Evolutionary conservation across 345 rosid genomes (phyloP), one percentile per base, ranked within the genome.

Genomic region (Turnera subulata): DNA sequence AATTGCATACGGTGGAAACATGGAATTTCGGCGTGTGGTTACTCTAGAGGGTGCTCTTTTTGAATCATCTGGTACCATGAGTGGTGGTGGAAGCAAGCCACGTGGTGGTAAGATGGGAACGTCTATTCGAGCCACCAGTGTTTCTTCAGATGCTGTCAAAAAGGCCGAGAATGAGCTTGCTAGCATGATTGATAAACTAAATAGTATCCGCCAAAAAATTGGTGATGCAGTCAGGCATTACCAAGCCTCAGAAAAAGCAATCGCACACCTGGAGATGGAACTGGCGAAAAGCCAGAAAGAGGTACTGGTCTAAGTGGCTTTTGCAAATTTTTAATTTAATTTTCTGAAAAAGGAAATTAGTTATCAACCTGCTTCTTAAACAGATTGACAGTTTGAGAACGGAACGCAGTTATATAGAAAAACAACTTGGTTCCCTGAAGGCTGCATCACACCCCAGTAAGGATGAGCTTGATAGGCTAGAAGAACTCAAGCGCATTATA

Each of bases 61-160:
- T 62, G 97, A 89, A 79, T 85, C 82, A 73, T 87, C 96, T 69
- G 99, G 99, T 59, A 93, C 99, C 11, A 89, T 93, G 97, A 93
- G 89, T 67, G 99, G 99, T 46, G 98, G 98, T 20, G 99, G 99
- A 78, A 68, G 80, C 67, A 89, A 82, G 80, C 97, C 97, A 52
- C 88, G 90, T 32, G 97, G 97, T 50, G 97, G 99, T 48, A 92
- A 82, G 82, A 92, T 92, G 88, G 99, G 99, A 18, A 85, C 99
- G 54, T 84, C 88, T 67, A 75, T 92, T 80, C 89, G 91, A 63
- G 79, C 84, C 35, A 49, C 82, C 20, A 89, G 82, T 59, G 91
- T 89, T 53, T 84, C 97, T 53, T 74, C 69, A 6, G 98, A 89
- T 77, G 78, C 71, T 57, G 79, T 89, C 61, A 56, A 67, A 53